A percentile compares a stretch with the other conserved stretches of the same genome.
phyloP scores from a whole-genome alignment of 441 rosid species.

The Corymbia citriodora region DNA sequence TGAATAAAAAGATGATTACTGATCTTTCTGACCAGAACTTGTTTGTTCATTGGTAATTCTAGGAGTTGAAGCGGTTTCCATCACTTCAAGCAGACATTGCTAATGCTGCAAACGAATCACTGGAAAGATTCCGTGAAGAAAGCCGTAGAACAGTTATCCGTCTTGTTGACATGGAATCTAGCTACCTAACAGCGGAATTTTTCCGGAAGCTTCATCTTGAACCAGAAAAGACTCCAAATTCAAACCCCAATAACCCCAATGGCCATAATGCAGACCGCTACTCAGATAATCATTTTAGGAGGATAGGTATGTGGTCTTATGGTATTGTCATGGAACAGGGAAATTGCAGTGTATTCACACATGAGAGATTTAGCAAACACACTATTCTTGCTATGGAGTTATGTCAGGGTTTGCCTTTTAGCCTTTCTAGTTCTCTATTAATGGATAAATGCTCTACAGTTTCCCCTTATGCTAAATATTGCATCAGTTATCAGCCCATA shows the following conservation, averaged over 20 bases:
- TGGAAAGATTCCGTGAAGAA: slow-evolving; percentile 94
- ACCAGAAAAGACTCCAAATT: slow-evolving; percentile 54
- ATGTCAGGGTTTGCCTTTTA: background rate
- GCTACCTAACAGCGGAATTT: slow-evolving; percentile 95
- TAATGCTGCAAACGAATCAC: slow-evolving; percentile 86
- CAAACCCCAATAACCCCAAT: slow-evolving; percentile 39
- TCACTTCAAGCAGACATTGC: slow-evolving; percentile 88
- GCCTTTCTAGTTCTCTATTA: background rate
- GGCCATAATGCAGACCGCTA: slow-evolving; percentile 34
- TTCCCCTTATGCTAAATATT: background rate
- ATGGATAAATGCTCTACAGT: background rate
- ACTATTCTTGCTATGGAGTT: background rate
- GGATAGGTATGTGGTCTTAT: slow-evolving; percentile 51
- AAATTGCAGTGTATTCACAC: background rate
- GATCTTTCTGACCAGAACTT: background rate
- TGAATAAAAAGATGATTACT: background rate
- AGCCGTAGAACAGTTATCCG: slow-evolving; percentile 81
- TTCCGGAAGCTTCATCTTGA: slow-evolving; percentile 87
- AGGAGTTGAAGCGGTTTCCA: slow-evolving; percentile 95
- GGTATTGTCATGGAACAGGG: background rate
- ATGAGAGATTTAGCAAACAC: background rate
- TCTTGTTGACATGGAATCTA: slow-evolving; percentile 97
- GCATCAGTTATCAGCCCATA: background rate
- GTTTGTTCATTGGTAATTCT: slow-evolving; percentile 14
- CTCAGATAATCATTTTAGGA: slow-evolving; percentile 80